Evolutionary conservation across 768 basidiomycete genomes (phyloP), one percentile per base, ranked within the genome.

Genomic region (Botryobasidium botryosum): DNA sequence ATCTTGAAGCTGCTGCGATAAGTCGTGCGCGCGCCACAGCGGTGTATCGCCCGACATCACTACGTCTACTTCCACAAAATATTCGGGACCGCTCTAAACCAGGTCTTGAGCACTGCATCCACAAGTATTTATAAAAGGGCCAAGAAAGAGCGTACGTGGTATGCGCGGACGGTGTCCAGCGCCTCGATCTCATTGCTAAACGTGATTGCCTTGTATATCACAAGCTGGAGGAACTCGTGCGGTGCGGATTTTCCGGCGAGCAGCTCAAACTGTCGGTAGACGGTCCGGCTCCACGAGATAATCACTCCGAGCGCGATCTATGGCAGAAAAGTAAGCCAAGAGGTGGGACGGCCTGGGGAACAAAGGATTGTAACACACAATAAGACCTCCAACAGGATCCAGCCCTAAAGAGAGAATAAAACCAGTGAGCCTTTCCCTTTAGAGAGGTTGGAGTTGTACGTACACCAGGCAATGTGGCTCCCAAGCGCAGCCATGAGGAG

Each of bases 1-100:
- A 56, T 88, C 86, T 56, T 88, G 85, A 15, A 88, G 62, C 50
- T 78, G 69, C 59, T 88, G 84, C 53, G 79, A 79, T 48, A 85
- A 56, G 58, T 88, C 85, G 57, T 88, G 85, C 17, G 86, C 84
- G 20, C 59, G 79, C 77, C 80, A 85, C 1, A 97, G 64, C 0
- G 88, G 85, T 21, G 88, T 94, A 46, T 75, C 74, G 7, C 79
- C 79, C 49, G 78, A 71, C 79, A 96, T 84, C 35, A 96, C 91
- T 37, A 96, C 73, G 59, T 99, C 94, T 12, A 97, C 70, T 61
- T 97, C 94, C 36, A 96, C 90, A 56, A 90, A 84, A 57, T 88
- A 92, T 48, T 86, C 47, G 20, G 46, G 46, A 15, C 46, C 47
- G 20, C 46, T 48, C 47, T 46, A 33, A 33, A 10, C 32, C 32